Base-by-base conservation (phyloP, 208 protist species). In the Leptomonas seymouri region DNA sequence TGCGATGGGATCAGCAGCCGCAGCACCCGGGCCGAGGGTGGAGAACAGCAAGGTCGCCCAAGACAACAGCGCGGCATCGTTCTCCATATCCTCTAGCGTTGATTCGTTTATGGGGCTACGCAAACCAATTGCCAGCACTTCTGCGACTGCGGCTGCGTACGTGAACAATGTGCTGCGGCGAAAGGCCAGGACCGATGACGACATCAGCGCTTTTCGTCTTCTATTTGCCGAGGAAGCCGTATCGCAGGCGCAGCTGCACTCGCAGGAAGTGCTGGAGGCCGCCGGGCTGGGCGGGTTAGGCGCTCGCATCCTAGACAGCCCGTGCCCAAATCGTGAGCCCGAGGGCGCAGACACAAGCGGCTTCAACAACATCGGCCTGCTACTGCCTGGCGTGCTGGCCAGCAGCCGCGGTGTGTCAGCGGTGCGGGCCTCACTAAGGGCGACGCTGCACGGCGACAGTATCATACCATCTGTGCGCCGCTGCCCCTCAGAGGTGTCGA, bases 391-490 rank as follows among this genome's bases (percentile, higher is more conserved):
- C 15, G 78, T 71, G 56, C 56, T 54, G 9, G 62, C 64, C n/a
- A 76, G 69, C 51, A 68, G 59, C 46, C 53, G 56, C 34, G 81
- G 80, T 16, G 62, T 90, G 46, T 66, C 77, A 5, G 30, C 63
- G 15, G 74, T 81, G 58, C 84, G 83, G 12, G 71, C 62, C 15
- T 71, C 82, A 25, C 71, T 93, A 51, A 69, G 81, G 4, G 58
- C 54, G 6, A 82, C 83, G 66, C 53, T 90, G 63, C 58, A 63
- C 45, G 74, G 74, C 61, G 78, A 90, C 68, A 78, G 78, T 44
- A 65, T 93, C 20, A 82, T 90, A 59, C 62, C 85, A 8, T 66
- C 83, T 0, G 25, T 81, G 15, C 53, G 57, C 41, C 70, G 67
- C 53, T 45, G 68, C 58, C 49, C 65, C 3, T 60, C 56, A 8